phyloP scores from a whole-genome alignment of 805 yeast genomes.

The Nakazawaea laoshanensis region DNA sequence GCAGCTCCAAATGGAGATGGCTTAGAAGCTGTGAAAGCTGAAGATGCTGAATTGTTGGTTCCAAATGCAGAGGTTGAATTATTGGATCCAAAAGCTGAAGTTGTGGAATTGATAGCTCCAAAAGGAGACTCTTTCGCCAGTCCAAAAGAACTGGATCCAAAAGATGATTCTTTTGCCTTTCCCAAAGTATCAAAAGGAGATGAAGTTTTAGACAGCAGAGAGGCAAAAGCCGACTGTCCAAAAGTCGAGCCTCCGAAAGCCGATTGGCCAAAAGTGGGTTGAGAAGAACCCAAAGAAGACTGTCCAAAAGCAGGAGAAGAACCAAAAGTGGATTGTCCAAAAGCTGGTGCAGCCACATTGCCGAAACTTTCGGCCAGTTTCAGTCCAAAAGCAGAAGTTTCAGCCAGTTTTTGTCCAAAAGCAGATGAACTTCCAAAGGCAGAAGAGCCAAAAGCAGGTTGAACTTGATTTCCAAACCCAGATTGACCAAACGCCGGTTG shows the following conservation, averaged over 20 bases:
- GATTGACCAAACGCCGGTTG: neutral
- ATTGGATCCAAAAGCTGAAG: slow-evolving; percentile 15
- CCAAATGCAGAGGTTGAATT: slow-evolving; percentile 10
- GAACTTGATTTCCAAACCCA: slow-evolving; percentile 3
- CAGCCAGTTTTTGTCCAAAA: slow-evolving; percentile 7
- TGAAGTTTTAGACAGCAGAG: slow-evolving; percentile 9
- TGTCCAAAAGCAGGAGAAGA: slow-evolving; percentile 7
- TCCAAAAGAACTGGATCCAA: slow-evolving; percentile 11
- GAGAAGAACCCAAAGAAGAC: too few relatives aligned
- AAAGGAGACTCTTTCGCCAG: slow-evolving; percentile 7
- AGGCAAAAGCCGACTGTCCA: too few relatives aligned
- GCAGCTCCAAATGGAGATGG: slow-evolving; percentile 10
- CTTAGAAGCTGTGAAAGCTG: slow-evolving; percentile 3
- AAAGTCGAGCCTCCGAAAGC: too few relatives aligned
- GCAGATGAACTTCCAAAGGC: slow-evolving; percentile 10
- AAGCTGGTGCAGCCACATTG: too few relatives aligned
- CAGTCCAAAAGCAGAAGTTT: slow-evolving; percentile 8
- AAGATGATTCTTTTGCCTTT: slow-evolving; percentile 11
- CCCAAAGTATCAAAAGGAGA: too few relatives aligned
- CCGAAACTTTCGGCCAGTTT: slow-evolving; percentile 11
- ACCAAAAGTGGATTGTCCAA: slow-evolving; percentile 10
- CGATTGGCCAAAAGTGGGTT: too few relatives aligned
- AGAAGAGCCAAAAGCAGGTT: slow-evolving; percentile 11
- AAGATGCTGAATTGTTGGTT: slow-evolving; percentile 8
- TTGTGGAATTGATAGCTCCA: slow-evolving; percentile 10